Evolutionary conservation across 2,329 filamentous ascomycete genomes (phyloP), one percentile per base, ranked within the genome.

Genomic region (Pseudocercospora ulei): DNA sequence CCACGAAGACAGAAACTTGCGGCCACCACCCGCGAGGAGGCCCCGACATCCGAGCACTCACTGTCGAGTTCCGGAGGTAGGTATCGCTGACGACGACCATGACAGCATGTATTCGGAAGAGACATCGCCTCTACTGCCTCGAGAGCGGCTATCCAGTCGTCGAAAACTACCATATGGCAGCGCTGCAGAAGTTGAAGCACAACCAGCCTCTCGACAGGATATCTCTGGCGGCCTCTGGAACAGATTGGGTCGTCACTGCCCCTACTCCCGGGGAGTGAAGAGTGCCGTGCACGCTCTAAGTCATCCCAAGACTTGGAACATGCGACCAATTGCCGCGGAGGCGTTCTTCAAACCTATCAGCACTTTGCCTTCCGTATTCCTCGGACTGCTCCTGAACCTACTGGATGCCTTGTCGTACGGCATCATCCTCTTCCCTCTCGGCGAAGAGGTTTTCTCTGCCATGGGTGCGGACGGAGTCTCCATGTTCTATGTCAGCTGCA

Each of bases 401-500:
- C 69, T 98, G 12, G 90, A 98, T 66, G 90, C 87, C 4, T 65
- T 98, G 25, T 96, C 88, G 2, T 98, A 98, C 56, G 90, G 82
- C 72, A 90, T 93, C 82, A 59, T 59, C 23, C 65, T 98, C 7
- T 98, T 98, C 50, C 90, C 90, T 0, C 70, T 98, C 0, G 87
- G 88, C 4, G 81, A 83, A 47, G 76, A 83, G 5, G 73, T 94
- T 12, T 98, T 98, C 59, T 75, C 80, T 17, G 73, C 80, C 46
- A 75, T 96, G 4, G 90, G 88, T 1, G 80, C 88, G 0, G 88
- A 94, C 40, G 90, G 90, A 14, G 94, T 98, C 39, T 94, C 90
- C 0, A 95, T 98, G 63, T 98, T 96, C 65, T 98, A 96, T 60
- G 83, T 98, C 51, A 95, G 87, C 69, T 95, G 87, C 41, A 94